Base-by-base conservation (phyloP, 257 asterid species). In the Eustoma russellianum region DNA sequence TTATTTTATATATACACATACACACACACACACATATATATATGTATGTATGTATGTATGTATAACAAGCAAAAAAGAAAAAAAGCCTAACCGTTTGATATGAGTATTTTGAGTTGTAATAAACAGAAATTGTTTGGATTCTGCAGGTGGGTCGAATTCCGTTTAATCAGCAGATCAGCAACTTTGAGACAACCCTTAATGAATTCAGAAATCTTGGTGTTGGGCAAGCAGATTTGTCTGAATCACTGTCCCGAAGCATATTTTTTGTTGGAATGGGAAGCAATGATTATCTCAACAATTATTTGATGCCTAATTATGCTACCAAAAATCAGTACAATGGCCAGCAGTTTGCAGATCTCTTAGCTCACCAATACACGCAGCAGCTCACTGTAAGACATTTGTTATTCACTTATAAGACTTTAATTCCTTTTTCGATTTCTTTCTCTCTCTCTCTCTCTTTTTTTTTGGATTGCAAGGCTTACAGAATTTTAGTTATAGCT, bases 271-370 rank as follows among this genome's bases (percentile, higher is more conserved):
- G 97, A 62, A 59, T 85, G 64, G 97, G 95, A 65, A 85, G 94
- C 83, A 85, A 88, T 66, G 97, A 88, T 70, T 85, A 88, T 55
- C 88, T 83, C 65, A 88, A 88, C 83, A 88, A 88, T 49, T 88
- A 88, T 46, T 85, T 85, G 77, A 88, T 88, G 97, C 54, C 65
- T 9, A 79, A 77, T 53, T 88, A 88, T 63, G 60, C 92, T 4
- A 85, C 94, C 6, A 51, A 65, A 9, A 53, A 77, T 28, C 64
- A 65, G 9, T 88, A 61, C 70, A 85, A 85, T 50, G 89, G 94
- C 5, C 63, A 57, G 57, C 72, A 84, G 34, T 85, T 78, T 56
- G 94, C 95, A 24, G 72, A 75, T 61, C 76, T 92, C 41, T 95
- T 88, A 54, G 57, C 85, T 62, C 85, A 72, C 11, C 95, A 85